A percentile compares a stretch with the other conserved stretches of the same genome.
Conservation (phyloP, 192 early-diverging fungal genomes). For the Glomus cerebriforme region DNA sequence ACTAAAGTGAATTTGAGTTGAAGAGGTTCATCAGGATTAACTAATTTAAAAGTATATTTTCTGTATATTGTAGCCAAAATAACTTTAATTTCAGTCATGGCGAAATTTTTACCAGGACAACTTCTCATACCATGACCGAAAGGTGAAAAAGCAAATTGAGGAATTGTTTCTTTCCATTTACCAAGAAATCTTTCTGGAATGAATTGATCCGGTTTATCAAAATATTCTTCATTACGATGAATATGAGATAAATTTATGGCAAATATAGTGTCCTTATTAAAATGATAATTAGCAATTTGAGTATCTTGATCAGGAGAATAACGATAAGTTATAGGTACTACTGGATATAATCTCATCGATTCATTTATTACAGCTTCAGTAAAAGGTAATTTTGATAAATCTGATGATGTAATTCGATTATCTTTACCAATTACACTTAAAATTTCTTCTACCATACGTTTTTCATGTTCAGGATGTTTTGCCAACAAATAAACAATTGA, state of each 20-base stretch:
- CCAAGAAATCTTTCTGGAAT: slow-evolving; percentile 27
- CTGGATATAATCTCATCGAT: slow-evolving; percentile 54
- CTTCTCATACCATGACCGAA: slow-evolving; percentile 28
- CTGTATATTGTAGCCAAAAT: slow-evolving; percentile 25
- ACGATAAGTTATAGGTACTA: slow-evolving; percentile 40
- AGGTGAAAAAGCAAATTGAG: slow-evolving; percentile 27
- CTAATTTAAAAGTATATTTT: slow-evolving; percentile 30
- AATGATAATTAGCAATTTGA: slow-evolving; percentile 39
- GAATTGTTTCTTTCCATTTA: slow-evolving; percentile 13
- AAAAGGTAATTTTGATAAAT: slow-evolving; percentile 51
- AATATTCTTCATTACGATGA: slow-evolving; percentile 41
- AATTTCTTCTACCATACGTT: slow-evolving; percentile 26
- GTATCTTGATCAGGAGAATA: slow-evolving; percentile 40
- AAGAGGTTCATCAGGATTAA: slow-evolving; percentile 19
- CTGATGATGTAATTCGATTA: slow-evolving; percentile 38
- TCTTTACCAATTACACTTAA: slow-evolving; percentile 4
- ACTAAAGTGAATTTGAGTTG: slow-evolving; percentile 1
- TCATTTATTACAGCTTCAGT: slow-evolving; percentile 60
- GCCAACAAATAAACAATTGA: background rate
- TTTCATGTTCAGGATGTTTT: slow-evolving; percentile 26
- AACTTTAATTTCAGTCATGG: slow-evolving; percentile 24
- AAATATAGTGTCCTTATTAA: slow-evolving; percentile 43
- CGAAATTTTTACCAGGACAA: slow-evolving; percentile 30
- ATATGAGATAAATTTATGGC: slow-evolving; percentile 43
- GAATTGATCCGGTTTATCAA: slow-evolving; percentile 15